Conservation (phyloP, 108 stramenopile genomes). For the Cyclotella atomus region DNA sequence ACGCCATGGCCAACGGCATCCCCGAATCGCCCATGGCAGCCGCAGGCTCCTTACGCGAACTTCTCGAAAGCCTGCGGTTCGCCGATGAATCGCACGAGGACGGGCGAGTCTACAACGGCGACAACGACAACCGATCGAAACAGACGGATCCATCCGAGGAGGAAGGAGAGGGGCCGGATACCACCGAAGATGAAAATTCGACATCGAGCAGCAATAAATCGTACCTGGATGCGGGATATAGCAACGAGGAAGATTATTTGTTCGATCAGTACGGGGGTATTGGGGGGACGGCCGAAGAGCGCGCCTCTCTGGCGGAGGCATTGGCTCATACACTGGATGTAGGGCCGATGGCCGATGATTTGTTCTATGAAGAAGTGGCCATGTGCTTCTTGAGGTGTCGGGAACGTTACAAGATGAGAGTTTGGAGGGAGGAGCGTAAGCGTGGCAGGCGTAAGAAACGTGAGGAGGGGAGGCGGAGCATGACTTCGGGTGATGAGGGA, state of each 20-base stretch:
- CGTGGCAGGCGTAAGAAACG: neutral
- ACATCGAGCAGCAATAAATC: constrained; percentile 27
- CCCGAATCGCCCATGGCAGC: constrained; percentile 6
- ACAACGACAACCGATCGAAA: neutral
- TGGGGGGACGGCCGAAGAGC: constrained; percentile 46
- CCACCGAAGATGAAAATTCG: constrained; percentile 6
- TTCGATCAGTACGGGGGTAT: constrained; percentile 51
- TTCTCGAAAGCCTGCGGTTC: constrained; percentile 33
- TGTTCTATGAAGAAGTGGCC: constrained; percentile 52
- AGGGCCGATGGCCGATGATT: constrained; percentile 49
- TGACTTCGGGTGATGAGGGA: constrained; percentile 11
- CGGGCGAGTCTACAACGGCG: neutral
- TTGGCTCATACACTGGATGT: constrained; percentile 41
- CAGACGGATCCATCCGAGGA: neutral
- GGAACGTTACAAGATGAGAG: constrained; percentile 41
- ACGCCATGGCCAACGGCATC: neutral
- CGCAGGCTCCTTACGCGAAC: constrained; percentile 27
- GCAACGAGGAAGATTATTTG: constrained; percentile 49
- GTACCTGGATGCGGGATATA: constrained; percentile 42
- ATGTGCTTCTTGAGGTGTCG: constrained; percentile 51
- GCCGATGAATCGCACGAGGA: no score
- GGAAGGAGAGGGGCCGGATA: neutral
- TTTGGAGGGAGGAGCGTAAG: constrained; percentile 35
- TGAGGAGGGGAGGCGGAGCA: neutral
- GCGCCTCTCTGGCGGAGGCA: constrained; percentile 36